A percentile compares a stretch with the other conserved stretches of the same genome.
These are phyloP conservation scores for Rhynchospora tenuis DNA, from an alignment of 176 grass and related monocot species.

Conservation along the genomic window DNA sequence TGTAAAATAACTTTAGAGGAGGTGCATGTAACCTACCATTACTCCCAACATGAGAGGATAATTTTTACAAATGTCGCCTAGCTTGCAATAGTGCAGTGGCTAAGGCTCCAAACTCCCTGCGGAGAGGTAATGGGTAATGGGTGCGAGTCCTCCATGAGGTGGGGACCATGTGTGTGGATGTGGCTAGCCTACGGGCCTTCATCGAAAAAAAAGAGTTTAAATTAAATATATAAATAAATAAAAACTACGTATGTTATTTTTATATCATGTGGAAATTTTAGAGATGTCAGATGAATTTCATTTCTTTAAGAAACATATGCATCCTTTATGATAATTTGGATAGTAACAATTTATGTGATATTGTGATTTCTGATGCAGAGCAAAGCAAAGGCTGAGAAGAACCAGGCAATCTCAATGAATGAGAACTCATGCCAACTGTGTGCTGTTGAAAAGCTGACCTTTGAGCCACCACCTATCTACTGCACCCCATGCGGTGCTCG, in stretches of 20 bases:
- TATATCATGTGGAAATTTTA: neutral
- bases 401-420: slow-evolving; percentile 85
- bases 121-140: too few relatives aligned
- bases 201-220: too few relatives aligned
- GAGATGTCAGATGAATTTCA: slow-evolving; percentile 12
- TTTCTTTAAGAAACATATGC: slow-evolving; percentile 1
- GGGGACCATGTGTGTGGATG: neutral
- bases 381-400: slow-evolving; percentile 99
- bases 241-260: neutral
- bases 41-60: neutral
- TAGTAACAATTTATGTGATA: slow-evolving; percentile 29
- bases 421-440: slow-evolving; percentile 99
- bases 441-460: slow-evolving; percentile 94
- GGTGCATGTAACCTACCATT: neutral
- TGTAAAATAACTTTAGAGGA: neutral
- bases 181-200: too few relatives aligned
- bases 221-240: too few relatives aligned
- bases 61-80: neutral
- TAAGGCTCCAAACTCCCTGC: too few relatives aligned
- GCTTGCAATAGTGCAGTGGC: neutral
- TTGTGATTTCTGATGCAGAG: slow-evolving; percentile 51
- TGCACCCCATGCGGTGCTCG: slow-evolving; percentile 86
- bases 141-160: too few relatives aligned
- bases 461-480: slow-evolving; percentile 98
- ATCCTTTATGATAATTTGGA: slow-evolving; percentile 21